phyloP scores from a whole-genome alignment of 164 flowering plant species.

The Aristolochia fimbriata region DNA sequence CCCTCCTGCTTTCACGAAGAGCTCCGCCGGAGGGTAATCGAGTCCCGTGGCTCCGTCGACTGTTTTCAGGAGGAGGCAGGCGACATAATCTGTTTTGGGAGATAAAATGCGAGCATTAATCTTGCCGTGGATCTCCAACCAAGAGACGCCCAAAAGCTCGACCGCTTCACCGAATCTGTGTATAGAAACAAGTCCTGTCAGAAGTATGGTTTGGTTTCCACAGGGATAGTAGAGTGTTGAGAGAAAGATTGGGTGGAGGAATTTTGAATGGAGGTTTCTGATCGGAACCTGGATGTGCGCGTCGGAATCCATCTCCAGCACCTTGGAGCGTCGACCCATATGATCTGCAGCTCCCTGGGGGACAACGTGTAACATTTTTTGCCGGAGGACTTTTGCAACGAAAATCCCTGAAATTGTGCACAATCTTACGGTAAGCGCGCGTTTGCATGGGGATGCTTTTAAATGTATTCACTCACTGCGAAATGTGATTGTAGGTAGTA shows the following conservation, averaged over 20 bases:
- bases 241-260: too few relatives aligned
- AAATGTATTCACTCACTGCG: too few relatives aligned
- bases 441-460: too few relatives aligned
- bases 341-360: conserved; percentile 27
- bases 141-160: conserved; percentile 25
- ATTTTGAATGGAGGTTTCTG: too few relatives aligned
- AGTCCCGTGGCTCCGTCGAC: conserved; percentile 11
- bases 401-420: conserved; percentile 25
- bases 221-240: too few relatives aligned
- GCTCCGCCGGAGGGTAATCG: conserved; percentile 12
- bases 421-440: too few relatives aligned
- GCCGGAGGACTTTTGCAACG: conserved; percentile 28
- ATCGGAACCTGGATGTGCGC: conserved; percentile 25
- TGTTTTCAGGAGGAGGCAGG: conserved; percentile 23
- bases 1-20: conserved; percentile 10
- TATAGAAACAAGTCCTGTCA: neutral
- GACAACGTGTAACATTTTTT: conserved; percentile 32
- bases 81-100: conserved; percentile 20
- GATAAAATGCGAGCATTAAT: conserved; percentile 23
- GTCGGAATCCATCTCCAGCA: conserved; percentile 31
- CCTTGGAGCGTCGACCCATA: conserved; percentile 23
- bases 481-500: too few relatives aligned
- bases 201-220: too few relatives aligned
- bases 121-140: conserved; percentile 32
- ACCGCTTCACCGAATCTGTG: conserved; percentile 36